phyloP scores from a whole-genome alignment of 371 early-diverging fungal species.

The Mucor irregularis region DNA sequence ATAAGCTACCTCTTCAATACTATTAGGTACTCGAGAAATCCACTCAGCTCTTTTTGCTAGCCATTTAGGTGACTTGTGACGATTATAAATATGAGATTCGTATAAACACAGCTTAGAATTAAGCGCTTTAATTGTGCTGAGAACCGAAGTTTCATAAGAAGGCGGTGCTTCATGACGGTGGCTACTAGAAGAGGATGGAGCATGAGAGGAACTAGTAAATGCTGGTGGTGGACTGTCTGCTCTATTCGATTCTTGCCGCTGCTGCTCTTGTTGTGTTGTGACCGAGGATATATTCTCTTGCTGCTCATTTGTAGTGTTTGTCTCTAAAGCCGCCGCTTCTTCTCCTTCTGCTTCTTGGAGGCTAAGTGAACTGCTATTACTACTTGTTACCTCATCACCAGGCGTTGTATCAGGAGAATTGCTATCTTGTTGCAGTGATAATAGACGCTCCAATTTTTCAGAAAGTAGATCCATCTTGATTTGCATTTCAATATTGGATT shows the following conservation, averaged over 20 bases:
- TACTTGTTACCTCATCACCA: background rate
- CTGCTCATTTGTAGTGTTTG: background rate
- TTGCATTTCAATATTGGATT: constrained; percentile 22
- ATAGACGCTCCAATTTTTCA: constrained; percentile 20
- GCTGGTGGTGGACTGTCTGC: constrained; percentile 37
- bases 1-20: constrained; percentile 46
- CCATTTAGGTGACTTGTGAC: constrained; percentile 54
- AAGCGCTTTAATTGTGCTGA: constrained; percentile 40
- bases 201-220: constrained; percentile 16
- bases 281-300: background rate
- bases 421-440: background rate
- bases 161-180: constrained; percentile 36
- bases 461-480: constrained; percentile 33
- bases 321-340: background rate
- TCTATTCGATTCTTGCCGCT: background rate
- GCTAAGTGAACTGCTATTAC: background rate
- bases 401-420: background rate
- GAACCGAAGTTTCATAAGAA: constrained; percentile 48
- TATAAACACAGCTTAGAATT: constrained; percentile 34
- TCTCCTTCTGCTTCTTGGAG: background rate
- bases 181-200: constrained; percentile 4
- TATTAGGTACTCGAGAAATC: constrained; percentile 35
- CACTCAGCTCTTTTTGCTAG: constrained; percentile 37
- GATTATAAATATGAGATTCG: constrained; percentile 44
- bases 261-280: background rate